Evolutionary conservation across 2,329 filamentous ascomycete genomes (phyloP), one percentile per base, ranked within the genome.

Genomic region (Penicillium thymicola): DNA sequence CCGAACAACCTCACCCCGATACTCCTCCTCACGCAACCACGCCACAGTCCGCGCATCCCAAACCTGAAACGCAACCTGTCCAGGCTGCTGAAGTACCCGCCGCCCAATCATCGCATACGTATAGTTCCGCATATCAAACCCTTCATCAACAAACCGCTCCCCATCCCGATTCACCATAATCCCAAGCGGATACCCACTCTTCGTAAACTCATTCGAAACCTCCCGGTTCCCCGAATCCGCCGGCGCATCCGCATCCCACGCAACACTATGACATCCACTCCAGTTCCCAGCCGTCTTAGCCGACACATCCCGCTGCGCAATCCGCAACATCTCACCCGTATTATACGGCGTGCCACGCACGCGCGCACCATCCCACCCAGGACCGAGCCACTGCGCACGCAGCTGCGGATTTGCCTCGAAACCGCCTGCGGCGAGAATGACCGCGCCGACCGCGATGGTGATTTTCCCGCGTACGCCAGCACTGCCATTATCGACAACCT

Each of bases 201-300:
- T 89, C 7, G 86, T 89, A 65, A 81, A 87, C 67, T 88, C 81
- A 63, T 89, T 89, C 4, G 85, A 85, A 2, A 83, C 71, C n/a
- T 72, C 72, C 2, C 83, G 78, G 61, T 88, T 81, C 4, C 86
- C 86, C 0, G 74, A 73, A 58, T 83, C 67, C 0, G 78, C 68
- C 0, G 81, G 77, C 0, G 85, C 81, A 64, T 87, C 81, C 1
- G 83, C 84, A 64, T 89, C 86, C 86, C 86, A 89, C 5, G 81
- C 81, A 0, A 83, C 82, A 1, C 82, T 81, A 65, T 89, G 86
- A 62, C 86, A 89, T 0, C 86, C 85, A 0, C 82, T 83, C 78
- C 82, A 87, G 64, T 88, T 79, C 0, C 86, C 86, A 0, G 75
- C 77, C 16, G 76, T 71, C 57, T 79, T 78, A 0, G 85, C 85